Conservation (phyloP, 1,284 basidiomycete species). For the Cystobasidium sp. region DNA sequence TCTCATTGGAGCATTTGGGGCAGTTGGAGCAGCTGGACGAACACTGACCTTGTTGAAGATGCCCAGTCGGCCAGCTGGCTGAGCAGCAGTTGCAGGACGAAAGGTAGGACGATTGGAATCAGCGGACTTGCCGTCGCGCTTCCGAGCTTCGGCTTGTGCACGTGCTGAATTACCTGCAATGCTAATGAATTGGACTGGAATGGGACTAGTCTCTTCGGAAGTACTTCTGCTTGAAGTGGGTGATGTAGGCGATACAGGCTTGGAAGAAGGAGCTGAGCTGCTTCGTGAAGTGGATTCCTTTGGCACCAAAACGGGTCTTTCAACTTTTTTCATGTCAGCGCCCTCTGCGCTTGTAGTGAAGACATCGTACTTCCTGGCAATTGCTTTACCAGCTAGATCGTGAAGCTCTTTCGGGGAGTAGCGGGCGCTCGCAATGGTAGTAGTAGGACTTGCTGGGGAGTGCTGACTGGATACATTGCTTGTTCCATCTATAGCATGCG, state of each 20-base stretch:
- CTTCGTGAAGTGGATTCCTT: not conserved
- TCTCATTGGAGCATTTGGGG: not conserved
- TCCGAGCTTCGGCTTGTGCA: not conserved
- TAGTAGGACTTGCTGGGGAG: not conserved
- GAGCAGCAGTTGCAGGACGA: not conserved
- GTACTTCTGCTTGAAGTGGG: not conserved
- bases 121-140: not conserved
- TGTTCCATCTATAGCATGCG: too few species aligned
- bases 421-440: not conserved
- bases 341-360: not conserved
- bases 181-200: not conserved
- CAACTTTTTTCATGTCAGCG: not conserved
- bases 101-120: not conserved
- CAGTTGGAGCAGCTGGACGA: not conserved
- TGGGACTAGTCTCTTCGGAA: not conserved
- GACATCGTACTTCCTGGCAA: not conserved
- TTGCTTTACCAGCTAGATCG: conserved; percentile 4
- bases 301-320: not conserved
- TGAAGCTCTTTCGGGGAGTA: not conserved
- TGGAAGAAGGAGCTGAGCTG: not conserved
- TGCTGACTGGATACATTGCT: not conserved
- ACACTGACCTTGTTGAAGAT: conserved; percentile 21
- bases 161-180: not conserved
- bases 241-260: not conserved
- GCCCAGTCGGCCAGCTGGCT: not conserved